phyloP scores from a whole-genome alignment of 169 alveolate genomes.

The Plasmodium knowlesi region DNA sequence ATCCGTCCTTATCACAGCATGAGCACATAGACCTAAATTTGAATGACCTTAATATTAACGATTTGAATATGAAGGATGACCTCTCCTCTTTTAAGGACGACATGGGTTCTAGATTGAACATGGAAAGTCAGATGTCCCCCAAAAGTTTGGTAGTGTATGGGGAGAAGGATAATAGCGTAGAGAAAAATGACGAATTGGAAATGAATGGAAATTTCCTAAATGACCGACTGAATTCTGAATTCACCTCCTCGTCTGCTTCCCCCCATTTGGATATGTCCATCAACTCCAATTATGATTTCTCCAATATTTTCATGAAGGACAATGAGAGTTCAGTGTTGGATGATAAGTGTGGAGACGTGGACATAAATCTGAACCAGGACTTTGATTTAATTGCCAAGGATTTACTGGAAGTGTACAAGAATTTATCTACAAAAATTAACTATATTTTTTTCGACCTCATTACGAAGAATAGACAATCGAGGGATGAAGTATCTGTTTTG shows the following conservation, averaged over 20 bases:
- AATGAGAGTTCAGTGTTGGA: conserved; percentile 58
- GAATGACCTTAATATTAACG: not conserved
- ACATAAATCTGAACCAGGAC: conserved; percentile 59
- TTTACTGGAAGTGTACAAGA: conserved; percentile 56
- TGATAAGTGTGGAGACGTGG: conserved; percentile 13
- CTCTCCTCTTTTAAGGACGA: conserved; percentile 25
- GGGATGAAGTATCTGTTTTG: conserved; percentile 39
- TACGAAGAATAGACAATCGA: conserved; percentile 52
- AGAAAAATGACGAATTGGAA: conserved; percentile 16
- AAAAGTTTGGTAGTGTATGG: conserved; percentile 32
- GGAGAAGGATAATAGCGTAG: conserved; percentile 19
- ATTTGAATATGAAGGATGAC: not conserved
- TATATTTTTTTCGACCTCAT: conserved; percentile 65
- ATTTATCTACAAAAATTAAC: conserved; percentile 57
- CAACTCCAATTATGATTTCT: conserved; percentile 20
- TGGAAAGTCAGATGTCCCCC: conserved; percentile 61
- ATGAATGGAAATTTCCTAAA: conserved; percentile 7
- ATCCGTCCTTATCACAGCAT: conserved; percentile 37
- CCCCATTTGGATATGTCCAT: conserved; percentile 23
- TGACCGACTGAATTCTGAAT: conserved; percentile 61
- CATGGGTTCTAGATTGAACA: conserved; percentile 34
- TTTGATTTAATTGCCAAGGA: conserved; percentile 68
- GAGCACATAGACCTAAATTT: conserved; percentile 59
- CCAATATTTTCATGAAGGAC: conserved; percentile 45
- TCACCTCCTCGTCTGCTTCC: conserved; percentile 15